Evolutionary conservation across 2,329 filamentous ascomycete genomes (phyloP), one percentile per base, ranked within the genome.

Genomic region (Fusarium nelsonii): DNA sequence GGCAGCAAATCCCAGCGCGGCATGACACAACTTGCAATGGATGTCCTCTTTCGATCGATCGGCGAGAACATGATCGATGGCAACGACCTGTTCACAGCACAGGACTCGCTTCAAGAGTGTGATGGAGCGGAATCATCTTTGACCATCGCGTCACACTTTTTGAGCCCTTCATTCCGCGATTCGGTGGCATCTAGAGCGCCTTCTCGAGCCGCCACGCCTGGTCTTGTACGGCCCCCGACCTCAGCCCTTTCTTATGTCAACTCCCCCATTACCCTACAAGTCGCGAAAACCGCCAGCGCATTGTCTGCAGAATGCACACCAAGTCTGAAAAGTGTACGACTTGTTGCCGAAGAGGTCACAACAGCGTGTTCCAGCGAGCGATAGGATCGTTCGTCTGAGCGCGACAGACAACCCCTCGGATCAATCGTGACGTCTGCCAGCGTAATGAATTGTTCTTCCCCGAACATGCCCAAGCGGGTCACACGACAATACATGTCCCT

Each of bases 21-120:
- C 66, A 83, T 99, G 55, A 97, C 94, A 0, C 96, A 99, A 78
- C 90, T 99, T 75, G 88, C 93, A 0, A 90, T 99, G 56, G 95
- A 98, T 75, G 87, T 97, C 40, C 85, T 98, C 50, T 99, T 97
- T 81, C 90, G 91, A 67, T 95, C 92, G 44, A 88, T 97, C 51
- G 89, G 88, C 60, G 82, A 87, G 18, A 91, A 90, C 62, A 88
- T 97, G 56, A 88, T 92, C 69, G 88, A 92, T 52, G 81, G 85
- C 26, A 82, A 82, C 26, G 81, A 83, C 5, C 85, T 87, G 15
- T 84, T 88, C 3, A 81, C 87, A 2, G 85, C 92, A 7, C 89
- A 96, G 69, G 85, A 91, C 1, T 94, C 93, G 2, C 84, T 97
- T 14, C 88, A 89, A 54, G 86, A 89, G 4, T 90, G 92, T 39